phyloP scores from a whole-genome alignment of 352 stramenopile species.

The Phytophthora cactorum region DNA sequence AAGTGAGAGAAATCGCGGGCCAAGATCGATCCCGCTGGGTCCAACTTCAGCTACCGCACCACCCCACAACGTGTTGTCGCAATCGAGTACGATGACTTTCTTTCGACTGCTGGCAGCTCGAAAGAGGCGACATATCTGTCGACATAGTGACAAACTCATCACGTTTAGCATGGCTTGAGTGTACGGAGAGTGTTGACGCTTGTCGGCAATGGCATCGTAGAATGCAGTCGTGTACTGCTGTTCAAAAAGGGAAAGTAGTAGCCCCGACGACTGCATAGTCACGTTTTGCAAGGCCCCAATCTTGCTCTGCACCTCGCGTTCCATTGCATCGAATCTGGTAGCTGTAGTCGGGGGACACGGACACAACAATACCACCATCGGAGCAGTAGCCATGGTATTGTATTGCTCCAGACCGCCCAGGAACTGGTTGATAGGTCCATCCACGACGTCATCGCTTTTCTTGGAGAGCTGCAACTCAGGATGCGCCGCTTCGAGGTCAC shows the following conservation, averaged over 20 bases:
- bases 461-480: slow-evolving; percentile 48
- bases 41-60: slow-evolving; percentile 70
- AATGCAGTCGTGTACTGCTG: slow-evolving; percentile 36
- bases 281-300: slow-evolving; percentile 36
- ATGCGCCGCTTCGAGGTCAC: slow-evolving; percentile 60
- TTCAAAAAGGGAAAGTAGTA: slow-evolving; percentile 37
- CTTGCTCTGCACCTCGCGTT: slow-evolving; percentile 11
- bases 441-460: not conserved
- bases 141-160: slow-evolving; percentile 48
- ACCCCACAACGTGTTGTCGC: slow-evolving; percentile 80
- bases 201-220: slow-evolving; percentile 58
- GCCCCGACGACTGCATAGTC: slow-evolving; percentile 29
- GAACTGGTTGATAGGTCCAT: slow-evolving; percentile 23
- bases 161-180: slow-evolving; percentile 66
- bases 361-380: slow-evolving; percentile 51
- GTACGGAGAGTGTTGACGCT: slow-evolving; percentile 70
- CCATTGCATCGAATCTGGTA: slow-evolving; percentile 22
- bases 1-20: slow-evolving; percentile 48
- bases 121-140: slow-evolving; percentile 61
- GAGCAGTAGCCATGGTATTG: slow-evolving; percentile 15
- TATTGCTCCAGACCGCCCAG: slow-evolving; percentile 36
- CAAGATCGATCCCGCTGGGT: slow-evolving; percentile 42
- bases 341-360: slow-evolving; percentile 30
- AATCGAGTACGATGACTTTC: slow-evolving; percentile 83
- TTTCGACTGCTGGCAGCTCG: slow-evolving; percentile 38